A percentile compares a stretch with the other conserved stretches of the same genome.
These are phyloP conservation scores for Podaxis pistillaris DNA, from an alignment of 768 basidiomycete genomes.

Conservation along the genomic window DNA sequence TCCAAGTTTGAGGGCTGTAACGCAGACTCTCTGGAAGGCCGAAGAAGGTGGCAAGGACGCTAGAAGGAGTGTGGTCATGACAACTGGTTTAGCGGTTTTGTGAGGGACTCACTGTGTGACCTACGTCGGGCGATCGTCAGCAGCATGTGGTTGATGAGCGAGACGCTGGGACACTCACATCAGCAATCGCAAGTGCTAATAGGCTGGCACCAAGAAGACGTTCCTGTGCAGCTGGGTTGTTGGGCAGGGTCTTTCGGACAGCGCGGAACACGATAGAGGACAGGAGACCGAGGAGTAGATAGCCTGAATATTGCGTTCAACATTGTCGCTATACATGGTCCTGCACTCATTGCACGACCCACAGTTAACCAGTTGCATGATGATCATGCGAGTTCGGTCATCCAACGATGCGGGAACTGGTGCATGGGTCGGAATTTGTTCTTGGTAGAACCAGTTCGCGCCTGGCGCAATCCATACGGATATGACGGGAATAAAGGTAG, in stretches of 20 bases:
- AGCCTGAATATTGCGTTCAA: constrained; percentile 13
- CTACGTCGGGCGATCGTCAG: constrained; percentile 29
- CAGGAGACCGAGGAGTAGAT: constrained; percentile 39
- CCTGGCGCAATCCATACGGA: constrained; percentile 57
- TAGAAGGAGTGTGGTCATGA: constrained; percentile 26
- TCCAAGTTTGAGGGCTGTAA: constrained; percentile 56
- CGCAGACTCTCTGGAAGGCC: constrained; percentile 57
- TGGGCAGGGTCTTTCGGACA: constrained; percentile 55
- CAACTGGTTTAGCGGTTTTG: not conserved
- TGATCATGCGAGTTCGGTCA: constrained; percentile 53
- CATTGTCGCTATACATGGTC: not conserved
- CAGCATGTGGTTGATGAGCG: not conserved
- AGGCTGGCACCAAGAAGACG: constrained; percentile 67
- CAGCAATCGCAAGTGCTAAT: constrained; percentile 67
- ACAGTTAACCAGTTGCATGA: constrained; percentile 66
- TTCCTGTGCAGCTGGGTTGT: constrained; percentile 64
- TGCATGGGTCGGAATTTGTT: constrained; percentile 53
- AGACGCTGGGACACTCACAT: constrained; percentile 43
- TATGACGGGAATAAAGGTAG: constrained; percentile 34
- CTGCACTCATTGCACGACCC: not conserved
- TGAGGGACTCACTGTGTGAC: constrained; percentile 53
- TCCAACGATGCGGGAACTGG: constrained; percentile 37
- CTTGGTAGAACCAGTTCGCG: constrained; percentile 63
- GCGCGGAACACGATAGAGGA: constrained; percentile 71
- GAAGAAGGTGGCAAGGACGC: constrained; percentile 55